phyloP scores from a whole-genome alignment of 2,329 filamentous ascomycete genomes.

The Ascosphaera pollenicola region DNA sequence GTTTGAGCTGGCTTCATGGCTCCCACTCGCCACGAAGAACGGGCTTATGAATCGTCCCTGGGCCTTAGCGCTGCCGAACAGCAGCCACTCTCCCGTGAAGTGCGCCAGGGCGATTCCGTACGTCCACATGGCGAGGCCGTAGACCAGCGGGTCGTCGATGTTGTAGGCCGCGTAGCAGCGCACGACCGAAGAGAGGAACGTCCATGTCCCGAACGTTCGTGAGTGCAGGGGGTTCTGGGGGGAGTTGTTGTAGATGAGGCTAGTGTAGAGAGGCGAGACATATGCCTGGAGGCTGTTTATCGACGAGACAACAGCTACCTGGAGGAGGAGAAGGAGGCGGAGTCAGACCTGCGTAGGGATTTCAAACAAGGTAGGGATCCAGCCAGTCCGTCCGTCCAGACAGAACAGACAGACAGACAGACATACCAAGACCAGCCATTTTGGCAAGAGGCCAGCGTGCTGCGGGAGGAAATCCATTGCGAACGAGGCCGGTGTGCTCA shows the following conservation, averaged over 20 bases:
- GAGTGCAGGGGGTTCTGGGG: conserved; percentile 52
- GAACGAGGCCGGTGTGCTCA: neutral
- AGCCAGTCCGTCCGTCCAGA: too few relatives aligned
- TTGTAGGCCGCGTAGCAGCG: conserved; percentile 71
- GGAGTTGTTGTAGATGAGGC: conserved; percentile 53
- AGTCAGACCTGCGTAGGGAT: too few relatives aligned
- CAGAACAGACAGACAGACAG: neutral
- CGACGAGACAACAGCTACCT: conserved; percentile 67
- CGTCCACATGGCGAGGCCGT: conserved; percentile 62
- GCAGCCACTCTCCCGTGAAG: conserved; percentile 59
- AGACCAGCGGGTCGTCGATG: conserved; percentile 47
- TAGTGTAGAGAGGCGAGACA: conserved; percentile 54
- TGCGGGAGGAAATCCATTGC: conserved; percentile 16
- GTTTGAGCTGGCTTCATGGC: too few relatives aligned
- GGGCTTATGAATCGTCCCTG: conserved; percentile 36
- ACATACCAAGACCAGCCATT: conserved; percentile 43
- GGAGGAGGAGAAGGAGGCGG: neutral
- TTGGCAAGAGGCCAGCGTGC: conserved; percentile 32
- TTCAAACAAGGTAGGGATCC: too few relatives aligned
- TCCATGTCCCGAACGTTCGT: conserved; percentile 75
- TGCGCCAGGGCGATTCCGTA: conserved; percentile 58
- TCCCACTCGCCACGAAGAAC: conserved; percentile 32
- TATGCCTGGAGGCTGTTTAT: conserved; percentile 76
- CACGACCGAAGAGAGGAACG: conserved; percentile 52
- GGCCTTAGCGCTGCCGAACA: conserved; percentile 55